Conservation (phyloP, 192 early-diverging fungal genomes). For the Pecoramyces ruminantium region DNA sequence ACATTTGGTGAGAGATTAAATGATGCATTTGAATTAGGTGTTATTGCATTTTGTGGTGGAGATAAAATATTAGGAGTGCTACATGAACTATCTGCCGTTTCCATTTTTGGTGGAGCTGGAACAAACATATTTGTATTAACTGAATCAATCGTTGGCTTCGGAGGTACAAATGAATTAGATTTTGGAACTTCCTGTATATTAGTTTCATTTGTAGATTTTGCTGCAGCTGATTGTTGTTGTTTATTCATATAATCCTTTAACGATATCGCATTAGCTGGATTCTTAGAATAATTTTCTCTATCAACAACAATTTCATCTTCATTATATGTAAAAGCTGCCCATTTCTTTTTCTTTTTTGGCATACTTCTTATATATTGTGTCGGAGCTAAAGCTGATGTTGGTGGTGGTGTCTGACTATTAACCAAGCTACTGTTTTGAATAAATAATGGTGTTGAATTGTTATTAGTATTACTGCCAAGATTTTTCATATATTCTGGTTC, state of each 20-base stretch:
- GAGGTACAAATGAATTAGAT: background rate
- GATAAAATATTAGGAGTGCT: background rate
- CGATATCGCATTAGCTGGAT: background rate
- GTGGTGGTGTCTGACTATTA: background rate
- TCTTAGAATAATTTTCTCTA: background rate
- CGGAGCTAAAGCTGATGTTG: background rate
- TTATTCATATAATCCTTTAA: background rate
- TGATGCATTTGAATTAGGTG: too few relatives aligned
- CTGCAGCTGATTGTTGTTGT: background rate
- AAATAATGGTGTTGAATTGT: background rate
- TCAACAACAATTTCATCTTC: background rate
- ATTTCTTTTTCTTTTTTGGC: background rate
- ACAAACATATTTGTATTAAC: background rate
- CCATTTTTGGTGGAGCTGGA: background rate
- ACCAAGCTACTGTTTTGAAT: background rate
- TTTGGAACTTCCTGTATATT: background rate
- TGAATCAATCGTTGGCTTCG: background rate
- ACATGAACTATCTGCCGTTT: background rate
- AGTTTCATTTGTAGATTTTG: background rate
- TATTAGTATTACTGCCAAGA: background rate
- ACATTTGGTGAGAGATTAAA: too few relatives aligned
- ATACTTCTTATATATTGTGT: background rate
- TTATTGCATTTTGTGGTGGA: background rate
- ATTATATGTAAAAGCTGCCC: background rate
- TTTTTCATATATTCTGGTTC: background rate